Evolutionary conservation across 1,139 yeast species (phyloP), one percentile per base, ranked within the genome.

Genomic region (Scheffersomyces cryptocercus): DNA sequence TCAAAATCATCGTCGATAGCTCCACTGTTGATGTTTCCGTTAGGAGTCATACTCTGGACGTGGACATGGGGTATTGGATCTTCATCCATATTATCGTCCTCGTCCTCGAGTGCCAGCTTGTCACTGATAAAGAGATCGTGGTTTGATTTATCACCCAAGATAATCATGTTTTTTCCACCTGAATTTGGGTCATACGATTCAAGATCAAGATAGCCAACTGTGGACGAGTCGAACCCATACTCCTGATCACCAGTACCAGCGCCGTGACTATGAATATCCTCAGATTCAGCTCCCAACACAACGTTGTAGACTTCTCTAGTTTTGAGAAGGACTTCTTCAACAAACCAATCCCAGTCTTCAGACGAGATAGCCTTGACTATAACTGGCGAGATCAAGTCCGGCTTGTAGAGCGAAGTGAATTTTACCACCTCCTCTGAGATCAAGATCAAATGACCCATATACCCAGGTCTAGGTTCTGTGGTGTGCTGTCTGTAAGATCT

Each of bases 401-500:
- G 80, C 48, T 75, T 75, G 48, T 75, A 75, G 28, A 75, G 61
- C 4, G 77, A 73, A 3, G 79, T 70, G 52, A 75, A 75, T 52
- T 75, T 74, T 30, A 74, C 79, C 30, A 75, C 74, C 48, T 75
- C 80, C 50, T 75, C 80, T 56, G 78, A 71, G 12, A 74, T 69
- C 12, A 75, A 59, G 28, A 74, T 70, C 41, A 75, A 55, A 51
- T 75, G 80, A 1, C 80, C 80, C 68, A 73, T 67, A 48, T 73
- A 74, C 0, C 79, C 80, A 0, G 79, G 78, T 32, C 77, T 54
- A 2, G 73, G 68, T 2, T 58, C 63, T 16, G 40, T 41, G 2
- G 55, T 53, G 11, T 55, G 44, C 5, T 53, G 48, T 28, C 51
- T 52, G 49, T 70, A 72, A 3, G 73, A 57, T 13, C 53, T 47